Percentiles rank a stretch among this genome's conserved stretches.
Conservation (phyloP, 768 basidiomycete species). For the Cyclocybe aegerita region DNA sequence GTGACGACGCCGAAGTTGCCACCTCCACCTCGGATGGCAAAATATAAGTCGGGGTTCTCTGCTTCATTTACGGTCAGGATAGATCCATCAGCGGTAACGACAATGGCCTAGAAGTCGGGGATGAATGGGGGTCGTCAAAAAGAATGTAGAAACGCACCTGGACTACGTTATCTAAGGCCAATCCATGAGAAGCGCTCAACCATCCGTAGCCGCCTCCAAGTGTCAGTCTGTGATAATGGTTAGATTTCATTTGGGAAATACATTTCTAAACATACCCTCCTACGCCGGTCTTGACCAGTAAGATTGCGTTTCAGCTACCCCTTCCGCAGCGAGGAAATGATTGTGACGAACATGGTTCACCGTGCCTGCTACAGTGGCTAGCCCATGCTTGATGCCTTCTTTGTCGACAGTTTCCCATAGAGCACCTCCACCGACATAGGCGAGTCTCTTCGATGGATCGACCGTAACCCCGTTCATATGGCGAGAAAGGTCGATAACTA, state of each 20-base stretch:
- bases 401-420: constrained; percentile 47
- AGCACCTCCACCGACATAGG: constrained; percentile 46
- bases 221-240: constrained; percentile 31
- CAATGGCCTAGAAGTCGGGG: constrained; percentile 30
- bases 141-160: constrained; percentile 20
- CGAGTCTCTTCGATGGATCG: constrained; percentile 37
- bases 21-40: constrained; percentile 52
- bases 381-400: constrained; percentile 39
- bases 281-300: constrained; percentile 39
- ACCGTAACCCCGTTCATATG: constrained; percentile 37
- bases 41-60: constrained; percentile 50
- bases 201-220: constrained; percentile 59
- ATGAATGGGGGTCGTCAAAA: background rate
- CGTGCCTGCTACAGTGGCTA: constrained; percentile 47
- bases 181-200: constrained; percentile 42
- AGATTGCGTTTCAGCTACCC: background rate
- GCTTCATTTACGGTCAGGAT: constrained; percentile 33
- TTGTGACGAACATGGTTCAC: constrained; percentile 45
- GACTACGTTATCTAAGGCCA: constrained; percentile 48
- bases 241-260: background rate
- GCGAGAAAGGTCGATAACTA: constrained; percentile 50
- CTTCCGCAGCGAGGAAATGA: background rate
- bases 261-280: constrained; percentile 37
- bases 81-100: constrained; percentile 45
- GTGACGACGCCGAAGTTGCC: constrained; percentile 57